Evolutionary conservation across 257 asterid genomes (phyloP), one percentile per base, ranked within the genome.

Genomic region (Anisodus acutangulus): DNA sequence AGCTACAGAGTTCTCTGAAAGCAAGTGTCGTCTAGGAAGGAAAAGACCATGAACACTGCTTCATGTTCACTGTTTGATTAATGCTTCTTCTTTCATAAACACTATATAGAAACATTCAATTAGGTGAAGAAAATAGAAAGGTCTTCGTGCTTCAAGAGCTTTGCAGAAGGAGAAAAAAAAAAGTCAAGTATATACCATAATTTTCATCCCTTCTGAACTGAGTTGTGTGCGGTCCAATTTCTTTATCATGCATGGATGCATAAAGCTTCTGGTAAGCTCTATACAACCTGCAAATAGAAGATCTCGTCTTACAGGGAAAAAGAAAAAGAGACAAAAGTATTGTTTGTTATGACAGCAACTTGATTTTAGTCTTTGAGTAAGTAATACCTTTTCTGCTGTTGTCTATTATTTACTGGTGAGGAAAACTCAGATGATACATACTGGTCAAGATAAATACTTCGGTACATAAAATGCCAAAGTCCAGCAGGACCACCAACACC

Each of bases 401-500:
- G 90, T 83, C 80, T 81, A 90, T 91, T 91, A 89, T 90, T 91
- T 87, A 97, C 90, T 35, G 99, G 95, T 8, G 98, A 88, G 3
- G 99, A 90, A 89, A 95, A 93, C 87, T 95, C 98, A 78, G 99
- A 97, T 2, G 99, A 88, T 78, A 97, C 98, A 79, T 90, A 97
- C 86, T 97, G 99, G 88, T 93, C 96, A 58, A 92, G 96, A 90
- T 86, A 91, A 83, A 92, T 91, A 87, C 97, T 97, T 84, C 96
- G 91, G 82, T 97, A 97, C 60, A 97, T 89, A 90, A 97, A 97
- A 92, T 97, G 99, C 98, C 99, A 97, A 59, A 97, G 93, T 71
- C 99, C 99, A 81, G 93, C 97, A 47, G 98, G 98, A 84, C 99
- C 99, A 84, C 97, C 99, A 83, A 89, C 82, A 37, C 97, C 92